phyloP scores from a whole-genome alignment of 2,329 filamentous ascomycete genomes.

The Fusarium chaquense region DNA sequence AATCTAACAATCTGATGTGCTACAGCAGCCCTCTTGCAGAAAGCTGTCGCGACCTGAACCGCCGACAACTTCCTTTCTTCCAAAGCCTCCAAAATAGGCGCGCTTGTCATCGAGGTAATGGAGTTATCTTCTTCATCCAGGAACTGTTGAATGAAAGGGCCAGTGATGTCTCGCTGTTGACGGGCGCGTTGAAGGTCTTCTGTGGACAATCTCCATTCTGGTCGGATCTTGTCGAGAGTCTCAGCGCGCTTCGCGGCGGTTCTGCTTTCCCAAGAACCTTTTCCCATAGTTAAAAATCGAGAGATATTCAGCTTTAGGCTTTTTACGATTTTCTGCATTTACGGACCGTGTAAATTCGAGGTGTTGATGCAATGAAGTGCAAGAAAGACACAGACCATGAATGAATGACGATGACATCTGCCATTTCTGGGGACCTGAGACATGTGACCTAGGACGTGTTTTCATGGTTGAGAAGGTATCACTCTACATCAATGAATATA shows the following conservation, averaged over 20 bases:
- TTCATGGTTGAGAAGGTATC: no score
- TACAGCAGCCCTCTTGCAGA: constrained; percentile 61
- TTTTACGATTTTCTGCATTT: accelerated
- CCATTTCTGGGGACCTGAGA: not conserved
- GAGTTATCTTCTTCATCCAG: constrained; percentile 8
- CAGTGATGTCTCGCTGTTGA: constrained; percentile 29
- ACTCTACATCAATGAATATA: no score
- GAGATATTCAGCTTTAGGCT: accelerated
- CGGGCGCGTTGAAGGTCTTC: constrained; percentile 28
- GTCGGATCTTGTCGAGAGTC: constrained; percentile 33
- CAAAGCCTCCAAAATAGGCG: constrained; percentile 9
- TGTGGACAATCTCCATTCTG: constrained; percentile 36
- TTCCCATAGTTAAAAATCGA: not conserved
- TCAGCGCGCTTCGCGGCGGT: constrained; percentile 37
- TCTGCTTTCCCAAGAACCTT: constrained; percentile 29
- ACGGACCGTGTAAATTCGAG: no score
- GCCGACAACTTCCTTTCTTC: constrained; percentile 21
- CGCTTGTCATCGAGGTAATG: constrained; percentile 26
- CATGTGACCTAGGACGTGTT: not conserved
- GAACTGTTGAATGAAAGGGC: constrained; percentile 37
- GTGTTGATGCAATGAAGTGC: not conserved
- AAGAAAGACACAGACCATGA: not conserved
- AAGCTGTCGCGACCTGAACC: constrained; percentile 62
- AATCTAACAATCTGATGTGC: constrained; percentile 65
- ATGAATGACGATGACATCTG: constrained; percentile 19